Conservation (phyloP, 331 rosid species). For the Rosa hybrid region DNA sequence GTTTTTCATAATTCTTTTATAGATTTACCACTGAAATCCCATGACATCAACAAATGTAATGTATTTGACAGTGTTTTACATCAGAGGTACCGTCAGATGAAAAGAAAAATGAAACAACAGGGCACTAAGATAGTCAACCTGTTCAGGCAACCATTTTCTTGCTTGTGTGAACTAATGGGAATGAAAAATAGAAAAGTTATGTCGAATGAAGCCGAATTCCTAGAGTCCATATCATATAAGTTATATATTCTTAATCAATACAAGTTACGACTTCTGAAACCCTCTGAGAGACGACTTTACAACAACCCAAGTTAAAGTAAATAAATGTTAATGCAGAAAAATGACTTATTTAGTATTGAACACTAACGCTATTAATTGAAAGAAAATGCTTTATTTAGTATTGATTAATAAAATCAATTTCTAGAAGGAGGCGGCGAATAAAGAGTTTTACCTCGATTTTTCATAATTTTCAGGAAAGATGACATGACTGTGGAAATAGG, state of each 20-base stretch:
- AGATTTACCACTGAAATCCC: not conserved
- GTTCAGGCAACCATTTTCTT: not conserved
- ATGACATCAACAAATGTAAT: slow-evolving; percentile 1
- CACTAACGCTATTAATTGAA: not conserved
- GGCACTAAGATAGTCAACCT: not conserved
- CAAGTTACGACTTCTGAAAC: not conserved
- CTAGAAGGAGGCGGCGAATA: not conserved
- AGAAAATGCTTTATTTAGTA: not conserved
- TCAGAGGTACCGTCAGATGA: not conserved
- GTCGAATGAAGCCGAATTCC: not conserved
- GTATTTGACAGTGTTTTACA: not conserved
- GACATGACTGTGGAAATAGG: slow-evolving; percentile 80
- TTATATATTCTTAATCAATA: not conserved
- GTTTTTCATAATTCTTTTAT: not conserved
- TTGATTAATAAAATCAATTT: not conserved
- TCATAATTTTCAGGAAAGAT: slow-evolving; percentile 88
- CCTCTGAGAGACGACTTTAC: not conserved
- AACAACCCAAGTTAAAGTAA: not conserved
- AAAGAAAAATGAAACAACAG: not conserved
- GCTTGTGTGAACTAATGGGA: not conserved
- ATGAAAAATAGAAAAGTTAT: not conserved
- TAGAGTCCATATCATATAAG: not conserved
- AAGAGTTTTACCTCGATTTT: slow-evolving; percentile 53
- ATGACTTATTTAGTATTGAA: not conserved
- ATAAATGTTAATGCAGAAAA: not conserved